Conservation (phyloP, 2,329 filamentous ascomycete species). For the Cordyceps cicadae region DNA sequence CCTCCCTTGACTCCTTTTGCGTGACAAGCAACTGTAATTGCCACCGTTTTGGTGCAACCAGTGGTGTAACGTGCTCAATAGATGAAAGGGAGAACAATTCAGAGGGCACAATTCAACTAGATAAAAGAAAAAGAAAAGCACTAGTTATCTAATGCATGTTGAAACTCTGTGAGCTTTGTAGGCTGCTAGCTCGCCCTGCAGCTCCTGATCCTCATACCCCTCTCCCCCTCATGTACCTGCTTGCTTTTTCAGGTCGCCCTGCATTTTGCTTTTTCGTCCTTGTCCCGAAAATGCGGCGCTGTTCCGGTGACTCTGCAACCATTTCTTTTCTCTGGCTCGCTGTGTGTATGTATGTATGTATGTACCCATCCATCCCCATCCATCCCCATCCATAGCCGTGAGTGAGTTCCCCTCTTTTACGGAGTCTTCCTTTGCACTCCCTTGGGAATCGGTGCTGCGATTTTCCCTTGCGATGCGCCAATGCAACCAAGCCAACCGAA, state of each 20-base stretch:
- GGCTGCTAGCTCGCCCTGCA: constrained; percentile 3
- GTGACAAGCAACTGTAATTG: not conserved
- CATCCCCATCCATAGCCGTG: not conserved
- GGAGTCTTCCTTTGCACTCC: not conserved
- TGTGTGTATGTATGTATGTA: too few relatives aligned
- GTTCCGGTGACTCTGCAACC: not conserved
- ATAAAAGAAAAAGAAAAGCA: not conserved
- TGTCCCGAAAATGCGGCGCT: constrained; percentile 2
- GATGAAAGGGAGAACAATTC: not conserved
- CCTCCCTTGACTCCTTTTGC: not conserved
- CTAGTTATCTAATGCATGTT: not conserved
- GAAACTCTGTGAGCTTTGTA: not conserved
- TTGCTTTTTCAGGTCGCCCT: constrained; percentile 6
- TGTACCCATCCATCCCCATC: too few relatives aligned
- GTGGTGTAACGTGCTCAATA: not conserved
- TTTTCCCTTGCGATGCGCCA: not conserved
- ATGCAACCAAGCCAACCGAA: not conserved
- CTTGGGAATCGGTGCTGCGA: not conserved
- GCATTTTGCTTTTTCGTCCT: not conserved
- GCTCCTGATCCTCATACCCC: not conserved
- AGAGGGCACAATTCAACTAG: not conserved
- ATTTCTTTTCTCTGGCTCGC: not conserved
- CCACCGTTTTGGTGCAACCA: not conserved
- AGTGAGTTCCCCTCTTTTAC: not conserved
- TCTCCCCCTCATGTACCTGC: not conserved